Evolutionary conservation across 148 eudicot species (phyloP), one percentile per base, ranked within the genome.

Genomic region (Linanthus parryae): DNA sequence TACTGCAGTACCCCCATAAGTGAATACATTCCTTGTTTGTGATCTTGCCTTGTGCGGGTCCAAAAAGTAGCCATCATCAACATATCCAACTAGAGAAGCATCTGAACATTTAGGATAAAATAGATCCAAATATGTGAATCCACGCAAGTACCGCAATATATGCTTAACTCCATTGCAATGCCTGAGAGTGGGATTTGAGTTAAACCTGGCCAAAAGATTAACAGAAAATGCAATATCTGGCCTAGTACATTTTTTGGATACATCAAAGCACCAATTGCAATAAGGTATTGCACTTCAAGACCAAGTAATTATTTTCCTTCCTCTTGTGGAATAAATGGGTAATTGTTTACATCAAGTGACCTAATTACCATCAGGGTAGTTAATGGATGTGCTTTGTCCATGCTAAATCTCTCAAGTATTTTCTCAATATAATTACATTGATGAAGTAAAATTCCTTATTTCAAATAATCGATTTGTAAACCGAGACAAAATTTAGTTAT

Each of bases 371-470:
- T 44, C 10, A n/a, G 27, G 18, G 48, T 8, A 1, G 21, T 44
- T 20, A 44, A 4, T 3, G 48, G 48, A n/a, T 21, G 48, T 20
- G 23, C 48, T 21, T 44, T 20, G 21, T 43, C 23, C 52, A 45
- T 58, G 6, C 28, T 16, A 58, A 44, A 58, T 5, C 16, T 12
- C 0, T 24, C 23, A 12, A 47, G 16, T 1, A 58, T 4, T 47
- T 21, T 44, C 13, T 44, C 10, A 44, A 1, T 44, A 30, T 58
- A 47, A 2, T 44, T 33, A 29, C 44, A 5, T 12, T 58, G n/a
- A 35, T 58, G 51, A 43, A 58, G 24, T 23, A 58, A 16, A 17
- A 35, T 58, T n/a, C 44, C 54, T 26, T 9, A 34, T 31, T 16
- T 1, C 8, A 47, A 27, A 7, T 58, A 35, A 22, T 27, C 27